phyloP scores from a whole-genome alignment of 192 early-diverging fungal genomes.

The Backusella mclennaniae region DNA sequence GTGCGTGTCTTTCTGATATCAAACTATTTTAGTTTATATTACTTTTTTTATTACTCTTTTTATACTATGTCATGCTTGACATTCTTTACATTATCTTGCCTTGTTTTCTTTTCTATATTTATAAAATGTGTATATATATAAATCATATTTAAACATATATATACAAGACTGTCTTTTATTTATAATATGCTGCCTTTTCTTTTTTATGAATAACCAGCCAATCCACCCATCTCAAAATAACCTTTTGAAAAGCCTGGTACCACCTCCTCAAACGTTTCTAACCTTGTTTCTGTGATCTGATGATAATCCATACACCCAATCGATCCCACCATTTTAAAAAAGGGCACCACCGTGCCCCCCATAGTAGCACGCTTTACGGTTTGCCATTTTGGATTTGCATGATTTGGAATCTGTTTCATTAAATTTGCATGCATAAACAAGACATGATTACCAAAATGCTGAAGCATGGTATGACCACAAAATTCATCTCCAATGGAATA shows the following conservation, averaged over 20 bases:
- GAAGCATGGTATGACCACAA: slow-evolving; percentile 37
- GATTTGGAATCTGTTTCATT: slow-evolving; percentile 29
- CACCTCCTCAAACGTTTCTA: slow-evolving; percentile 21
- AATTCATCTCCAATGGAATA: slow-evolving; percentile 13
- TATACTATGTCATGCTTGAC: background rate
- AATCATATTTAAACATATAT: background rate
- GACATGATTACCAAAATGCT: slow-evolving; percentile 14
- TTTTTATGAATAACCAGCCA: slow-evolving; percentile 13
- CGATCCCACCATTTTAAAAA: slow-evolving; percentile 22
- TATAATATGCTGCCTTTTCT: background rate
- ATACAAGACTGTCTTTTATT: background rate
- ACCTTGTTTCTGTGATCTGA: background rate
- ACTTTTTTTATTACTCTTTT: background rate
- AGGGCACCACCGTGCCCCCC: background rate
- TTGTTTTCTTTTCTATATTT: background rate
- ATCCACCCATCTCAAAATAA: slow-evolving; percentile 33
- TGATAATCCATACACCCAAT: slow-evolving; percentile 30
- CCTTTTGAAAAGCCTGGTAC: slow-evolving; percentile 19
- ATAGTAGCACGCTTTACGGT: background rate
- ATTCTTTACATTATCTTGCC: background rate
- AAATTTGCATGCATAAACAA: slow-evolving; percentile 39
- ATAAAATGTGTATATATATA: background rate
- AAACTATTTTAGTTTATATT: background rate
- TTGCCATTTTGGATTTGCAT: background rate
- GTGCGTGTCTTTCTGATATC: background rate